Base-by-base conservation (phyloP, 768 basidiomycete species). In the Phlegmacium glaucopus region DNA sequence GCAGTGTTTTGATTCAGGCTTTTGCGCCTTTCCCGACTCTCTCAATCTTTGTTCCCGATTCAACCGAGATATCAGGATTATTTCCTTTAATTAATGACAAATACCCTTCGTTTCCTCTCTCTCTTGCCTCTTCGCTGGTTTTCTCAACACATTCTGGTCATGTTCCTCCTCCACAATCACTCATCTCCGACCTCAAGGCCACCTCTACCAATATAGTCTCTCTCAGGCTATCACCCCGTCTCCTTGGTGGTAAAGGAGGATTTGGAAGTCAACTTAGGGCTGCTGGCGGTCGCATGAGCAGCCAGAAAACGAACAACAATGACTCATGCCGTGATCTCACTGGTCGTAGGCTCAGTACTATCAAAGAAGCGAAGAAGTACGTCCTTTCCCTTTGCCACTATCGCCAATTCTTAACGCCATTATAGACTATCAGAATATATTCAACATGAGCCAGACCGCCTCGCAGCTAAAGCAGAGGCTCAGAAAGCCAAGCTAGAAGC, bases 191-290 rank as follows among this genome's bases (percentile, higher is more conserved):
- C 22, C 57, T 68, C 45, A 39, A 50, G 48, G 49, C 39, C 1
- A 29, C 47, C 3, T 55, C 59, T 11, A 54, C 56, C 0, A 46
- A 52, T 12, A 59, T 55, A 10, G 70, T 92, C n/a, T 74, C 77
- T 2, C 71, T 97, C 1, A 78, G 90, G 0, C 73, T 95, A n/a
- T 70, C 78, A 1, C 86, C 91, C 0, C 74, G 85, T 18, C 61
- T 97, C 6, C 74, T 76, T 3, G 95, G 95, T 41, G 96, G 96
- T 15, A 99, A 98, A 69, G 95, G 96, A 64, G 96, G 95, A 28
- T 98, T 99, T 60, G 96, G 96, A 4, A 90, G 88, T 13, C 94
- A 97, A 72, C 75, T 99, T 54, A 80, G 96, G 64, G 95, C 96
- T 0, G 95, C 95, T 11, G 96, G 96, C 54, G 95, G 96, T 10